These are phyloP conservation scores for Nepenthes alata DNA, from an alignment of 179 eudicot genomes.

Conservation along the genomic window DNA sequence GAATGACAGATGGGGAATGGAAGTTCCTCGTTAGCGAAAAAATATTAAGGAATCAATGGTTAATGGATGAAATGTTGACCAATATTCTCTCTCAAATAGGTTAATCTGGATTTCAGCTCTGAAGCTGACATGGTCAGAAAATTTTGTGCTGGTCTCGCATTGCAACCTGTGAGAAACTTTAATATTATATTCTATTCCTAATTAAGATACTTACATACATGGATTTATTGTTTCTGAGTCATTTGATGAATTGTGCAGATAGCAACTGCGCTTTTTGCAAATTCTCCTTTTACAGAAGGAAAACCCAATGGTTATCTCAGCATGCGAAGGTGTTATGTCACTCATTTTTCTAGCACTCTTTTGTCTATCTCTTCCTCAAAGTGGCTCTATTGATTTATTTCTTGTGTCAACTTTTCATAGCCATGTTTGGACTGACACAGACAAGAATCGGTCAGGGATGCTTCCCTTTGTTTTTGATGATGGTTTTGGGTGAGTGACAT, in stretches of 20 bases:
- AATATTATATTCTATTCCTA: conserved; percentile 2
- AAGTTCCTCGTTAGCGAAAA: neutral
- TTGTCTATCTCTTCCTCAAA: conserved; percentile 6
- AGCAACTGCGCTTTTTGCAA: conserved; percentile 95
- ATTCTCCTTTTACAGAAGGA: conserved; percentile 97
- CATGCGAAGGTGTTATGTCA: conserved; percentile 68
- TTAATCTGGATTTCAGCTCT: conserved; percentile 87
- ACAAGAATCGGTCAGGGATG: conserved; percentile 87
- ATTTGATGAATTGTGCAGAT: conserved; percentile 28
- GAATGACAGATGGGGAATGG: too few species aligned
- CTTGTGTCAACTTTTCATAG: conserved; percentile 31
- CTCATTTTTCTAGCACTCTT: neutral
- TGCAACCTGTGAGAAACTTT: conserved; percentile 76
- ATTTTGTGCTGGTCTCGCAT: conserved; percentile 89
- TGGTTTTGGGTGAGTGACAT: conserved; percentile 70
- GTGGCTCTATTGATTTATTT: conserved; percentile 6
- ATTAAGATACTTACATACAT: neutral
- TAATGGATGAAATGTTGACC: neutral
- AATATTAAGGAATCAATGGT: neutral
- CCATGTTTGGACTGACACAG: conserved; percentile 95
- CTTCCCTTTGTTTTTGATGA: conserved; percentile 96
- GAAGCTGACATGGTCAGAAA: conserved; percentile 95
- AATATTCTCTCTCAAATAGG: conserved; percentile 28
- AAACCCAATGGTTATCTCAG: conserved; percentile 94
- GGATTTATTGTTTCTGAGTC: neutral